Base-by-base conservation (phyloP, 2,329 filamentous ascomycete genomes). In the Penicillium digitatum region DNA sequence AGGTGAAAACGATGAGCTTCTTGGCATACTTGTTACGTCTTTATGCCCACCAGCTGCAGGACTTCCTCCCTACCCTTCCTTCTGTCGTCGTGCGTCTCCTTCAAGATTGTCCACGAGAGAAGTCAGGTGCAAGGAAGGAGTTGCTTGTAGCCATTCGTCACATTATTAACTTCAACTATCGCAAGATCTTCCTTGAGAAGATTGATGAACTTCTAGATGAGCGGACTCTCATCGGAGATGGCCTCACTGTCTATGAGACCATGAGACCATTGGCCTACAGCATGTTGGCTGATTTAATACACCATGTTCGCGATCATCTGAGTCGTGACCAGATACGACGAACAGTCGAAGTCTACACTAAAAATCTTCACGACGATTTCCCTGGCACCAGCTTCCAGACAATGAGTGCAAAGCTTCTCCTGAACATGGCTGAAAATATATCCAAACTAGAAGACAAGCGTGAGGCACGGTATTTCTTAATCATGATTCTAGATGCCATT, bases 1-100 rank as follows among this genome's bases (percentile, higher is more conserved):
- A 99, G 72, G 94, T 99, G 16, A 97, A 99, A 79, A 97, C 93
- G 0, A 97, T 99, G 93, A 97, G 92, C 67, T 99, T 99, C 67
- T 73, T 99, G 62, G 95, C 95, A 1, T 99, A 97, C 69, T 78
- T 99, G 0, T 81, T 99, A 12, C 81, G 94, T 40, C 88, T 95
- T 45, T 95, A 96, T 72, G 86, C 91, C 2, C 87, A 88, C 55
- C 89, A 96, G 62, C 78, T 99, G 10, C 84, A 85, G 11, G 94
- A 99, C 64, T 97, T 99, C 65, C 77, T 99, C 27, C 87, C 86
- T 0, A 87, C 85, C 0, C 78, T 99, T 16, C 94, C 94, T 0
- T 87, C 88, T 32, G 93, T 97, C 35, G 90, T 97, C 3, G 90
- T 99, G 7, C 85, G 94, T 6, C 77, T 99, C 43, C 79, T 99